A percentile compares a stretch with the other conserved stretches of the same genome.
phyloP scores from a whole-genome alignment of 2,329 filamentous ascomycete genomes.

The Reticulascus tulasneorum region DNA sequence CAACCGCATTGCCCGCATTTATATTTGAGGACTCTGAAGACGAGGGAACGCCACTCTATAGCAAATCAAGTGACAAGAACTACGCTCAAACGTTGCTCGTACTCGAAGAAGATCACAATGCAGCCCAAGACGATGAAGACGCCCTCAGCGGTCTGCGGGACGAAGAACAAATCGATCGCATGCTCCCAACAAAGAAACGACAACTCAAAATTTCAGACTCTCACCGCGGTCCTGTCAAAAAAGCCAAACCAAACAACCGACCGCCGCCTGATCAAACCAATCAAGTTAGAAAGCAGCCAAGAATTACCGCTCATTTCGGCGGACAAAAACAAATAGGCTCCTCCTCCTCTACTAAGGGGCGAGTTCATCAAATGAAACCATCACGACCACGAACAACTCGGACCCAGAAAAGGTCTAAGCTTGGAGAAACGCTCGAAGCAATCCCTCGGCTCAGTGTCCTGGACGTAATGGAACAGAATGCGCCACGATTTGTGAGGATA shows the following conservation, averaged over 20 bases:
- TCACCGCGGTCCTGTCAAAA: slow-evolving; percentile 19
- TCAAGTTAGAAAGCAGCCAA: slow-evolving; percentile 19
- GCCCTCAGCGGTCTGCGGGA: slow-evolving; percentile 39
- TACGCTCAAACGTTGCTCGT: not conserved
- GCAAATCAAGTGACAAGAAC: not conserved
- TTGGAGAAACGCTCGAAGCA: not conserved
- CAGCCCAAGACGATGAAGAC: slow-evolving; percentile 23
- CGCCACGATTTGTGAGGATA: slow-evolving; percentile 57
- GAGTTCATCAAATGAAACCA: too few species aligned
- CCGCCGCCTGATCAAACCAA: slow-evolving; percentile 12
- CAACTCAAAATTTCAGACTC: slow-evolving; percentile 24
- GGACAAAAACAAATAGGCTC: too few species aligned
- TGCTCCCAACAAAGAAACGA: slow-evolving; percentile 42
- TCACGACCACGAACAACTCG: too few species aligned
- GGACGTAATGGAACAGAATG: slow-evolving; percentile 50
- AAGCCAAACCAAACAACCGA: slow-evolving; percentile 17
- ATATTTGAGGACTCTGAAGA: slow-evolving; percentile 46
- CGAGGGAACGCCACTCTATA: slow-evolving; percentile 20
- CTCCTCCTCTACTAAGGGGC: too few species aligned
- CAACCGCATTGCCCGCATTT: slow-evolving; percentile 1
- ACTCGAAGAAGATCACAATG: slow-evolving; percentile 1
- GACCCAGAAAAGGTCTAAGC: not conserved
- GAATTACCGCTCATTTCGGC: too few species aligned
- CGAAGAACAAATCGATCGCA: slow-evolving; percentile 48
- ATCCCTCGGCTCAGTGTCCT: slow-evolving; percentile 56